phyloP scores from a whole-genome alignment of 2,329 filamentous ascomycete species.

The Arthrocladium fulminans region DNA sequence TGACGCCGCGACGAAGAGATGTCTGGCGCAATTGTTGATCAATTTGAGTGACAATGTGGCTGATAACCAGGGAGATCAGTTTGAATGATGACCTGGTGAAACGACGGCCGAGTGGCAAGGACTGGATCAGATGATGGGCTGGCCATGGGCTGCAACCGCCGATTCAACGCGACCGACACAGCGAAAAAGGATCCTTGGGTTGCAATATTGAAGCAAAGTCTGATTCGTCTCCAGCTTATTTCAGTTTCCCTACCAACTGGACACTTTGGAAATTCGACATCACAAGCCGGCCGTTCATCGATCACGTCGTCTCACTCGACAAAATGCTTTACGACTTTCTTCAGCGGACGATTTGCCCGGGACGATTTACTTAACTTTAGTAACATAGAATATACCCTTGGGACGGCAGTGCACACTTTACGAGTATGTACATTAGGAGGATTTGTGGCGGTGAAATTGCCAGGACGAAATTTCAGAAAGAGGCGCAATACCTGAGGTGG shows the following conservation, averaged over 20 bases:
- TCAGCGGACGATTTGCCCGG: background rate
- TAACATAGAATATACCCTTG: slow-evolving; percentile 8
- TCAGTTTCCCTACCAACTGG: background rate
- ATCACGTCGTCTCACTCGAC: background rate
- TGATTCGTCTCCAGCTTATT: no score
- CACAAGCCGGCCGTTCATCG: background rate
- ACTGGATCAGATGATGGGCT: background rate
- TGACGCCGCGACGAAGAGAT: slow-evolving; percentile 94
- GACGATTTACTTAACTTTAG: background rate
- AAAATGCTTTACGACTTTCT: background rate
- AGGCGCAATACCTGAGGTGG: background rate
- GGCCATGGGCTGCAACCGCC: background rate
- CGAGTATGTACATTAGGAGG: slow-evolving; percentile 7
- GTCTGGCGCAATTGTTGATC: slow-evolving; percentile 91
- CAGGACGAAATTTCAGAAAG: background rate
- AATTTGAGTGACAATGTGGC: slow-evolving; percentile 87
- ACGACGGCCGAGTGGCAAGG: background rate
- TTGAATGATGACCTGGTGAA: no score
- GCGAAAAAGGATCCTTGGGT: no score
- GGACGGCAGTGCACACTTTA: background rate
- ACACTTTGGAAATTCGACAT: background rate
- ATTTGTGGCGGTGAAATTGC: background rate
- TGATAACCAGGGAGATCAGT: slow-evolving; percentile 30
- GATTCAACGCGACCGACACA: no score
- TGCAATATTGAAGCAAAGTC: no score